Percentiles rank a stretch among this genome's conserved stretches.
phyloP scores from a whole-genome alignment of 2,329 filamentous ascomycete species.

The Epichloe scottii region DNA sequence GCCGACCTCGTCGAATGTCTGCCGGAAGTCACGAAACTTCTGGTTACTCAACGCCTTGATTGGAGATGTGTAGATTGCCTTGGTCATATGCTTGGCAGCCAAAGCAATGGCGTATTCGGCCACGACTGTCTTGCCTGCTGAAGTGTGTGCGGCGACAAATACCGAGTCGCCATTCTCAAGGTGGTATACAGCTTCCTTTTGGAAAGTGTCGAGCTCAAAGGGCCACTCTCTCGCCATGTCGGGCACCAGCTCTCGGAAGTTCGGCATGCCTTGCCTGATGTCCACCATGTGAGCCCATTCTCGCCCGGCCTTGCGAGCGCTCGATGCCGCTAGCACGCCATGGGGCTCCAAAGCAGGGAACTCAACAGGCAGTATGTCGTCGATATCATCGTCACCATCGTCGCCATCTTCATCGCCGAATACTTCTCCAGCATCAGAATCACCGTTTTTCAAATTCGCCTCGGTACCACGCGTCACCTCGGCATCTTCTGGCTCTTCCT shows the following conservation, averaged over 20 bases:
- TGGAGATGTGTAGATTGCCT: slow-evolving; percentile 96
- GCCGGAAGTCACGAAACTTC: slow-evolving; percentile 91
- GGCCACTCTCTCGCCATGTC: slow-evolving; percentile 96
- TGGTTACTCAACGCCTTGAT: slow-evolving; percentile 98
- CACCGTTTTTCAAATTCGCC: slow-evolving; percentile 12
- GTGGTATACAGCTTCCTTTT: slow-evolving; percentile 97
- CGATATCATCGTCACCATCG: slow-evolving; percentile 57
- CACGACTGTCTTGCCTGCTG: slow-evolving; percentile 94
- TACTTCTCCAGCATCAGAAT: slow-evolving; percentile 14
- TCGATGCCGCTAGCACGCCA: slow-evolving; percentile 59
- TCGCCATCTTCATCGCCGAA: slow-evolving; percentile 33
- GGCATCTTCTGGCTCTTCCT: slow-evolving; percentile 34
- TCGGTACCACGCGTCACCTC: slow-evolving; percentile 15
- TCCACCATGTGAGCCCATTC: slow-evolving; percentile 99
- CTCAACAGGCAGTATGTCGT: slow-evolving; percentile 78
- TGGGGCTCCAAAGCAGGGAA: slow-evolving; percentile 85
- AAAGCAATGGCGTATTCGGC: slow-evolving; percentile 96
- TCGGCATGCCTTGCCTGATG: slow-evolving; percentile 83
- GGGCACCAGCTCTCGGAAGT: slow-evolving; percentile 84
- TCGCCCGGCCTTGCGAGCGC: slow-evolving; percentile 59
- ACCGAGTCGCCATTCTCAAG: slow-evolving; percentile 94
- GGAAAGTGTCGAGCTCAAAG: slow-evolving; percentile 94
- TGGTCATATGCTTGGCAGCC: slow-evolving; percentile 97
- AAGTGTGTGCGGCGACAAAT: slow-evolving; percentile 95
- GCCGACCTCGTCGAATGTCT: slow-evolving; percentile 86